phyloP scores from a whole-genome alignment of 179 eudicot species.

The Beta corolliflora region DNA sequence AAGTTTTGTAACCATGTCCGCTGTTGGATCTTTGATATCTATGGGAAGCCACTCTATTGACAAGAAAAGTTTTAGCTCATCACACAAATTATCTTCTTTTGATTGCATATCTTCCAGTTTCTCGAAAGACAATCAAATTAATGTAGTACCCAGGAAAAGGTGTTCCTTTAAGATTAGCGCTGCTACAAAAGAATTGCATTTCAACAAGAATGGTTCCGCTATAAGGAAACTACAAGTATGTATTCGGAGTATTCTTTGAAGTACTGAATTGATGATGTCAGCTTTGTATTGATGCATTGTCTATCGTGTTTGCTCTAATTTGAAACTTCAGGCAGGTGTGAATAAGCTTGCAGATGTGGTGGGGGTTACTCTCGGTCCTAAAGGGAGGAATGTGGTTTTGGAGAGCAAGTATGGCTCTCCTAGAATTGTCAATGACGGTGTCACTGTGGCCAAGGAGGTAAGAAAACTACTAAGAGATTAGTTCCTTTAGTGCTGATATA shows the following conservation, averaged over 20 bases:
- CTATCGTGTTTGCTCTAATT: neutral
- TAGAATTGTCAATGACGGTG: conserved; percentile 95
- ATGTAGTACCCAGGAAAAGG: conserved; percentile 37
- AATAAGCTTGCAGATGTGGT: conserved; percentile 91
- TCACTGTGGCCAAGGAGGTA: conserved; percentile 98
- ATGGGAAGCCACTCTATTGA: conserved; percentile 45
- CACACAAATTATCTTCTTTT: conserved; percentile 60
- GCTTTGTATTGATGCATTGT: neutral
- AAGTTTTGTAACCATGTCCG: conserved; percentile 56
- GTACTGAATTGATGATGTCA: neutral
- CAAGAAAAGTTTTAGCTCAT: conserved; percentile 42
- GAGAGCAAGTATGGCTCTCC: conserved; percentile 99
- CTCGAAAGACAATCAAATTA: conserved; percentile 37
- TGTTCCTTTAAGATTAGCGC: conserved; percentile 51
- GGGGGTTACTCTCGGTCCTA: conserved; percentile 97
- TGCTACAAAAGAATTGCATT: conserved; percentile 71
- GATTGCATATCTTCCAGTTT: conserved; percentile 59
- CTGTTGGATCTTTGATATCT: conserved; percentile 64
- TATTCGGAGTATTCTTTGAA: neutral
- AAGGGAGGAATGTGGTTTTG: conserved; percentile 95
- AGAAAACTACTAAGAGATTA: neutral
- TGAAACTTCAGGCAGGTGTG: conserved; percentile 60
- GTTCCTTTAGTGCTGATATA: conserved; percentile 1
- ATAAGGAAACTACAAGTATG: conserved; percentile 83
- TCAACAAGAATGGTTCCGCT: conserved; percentile 93